Base-by-base conservation (phyloP, 352 stramenopile genomes). In the Phytophthora tentaculata region DNA sequence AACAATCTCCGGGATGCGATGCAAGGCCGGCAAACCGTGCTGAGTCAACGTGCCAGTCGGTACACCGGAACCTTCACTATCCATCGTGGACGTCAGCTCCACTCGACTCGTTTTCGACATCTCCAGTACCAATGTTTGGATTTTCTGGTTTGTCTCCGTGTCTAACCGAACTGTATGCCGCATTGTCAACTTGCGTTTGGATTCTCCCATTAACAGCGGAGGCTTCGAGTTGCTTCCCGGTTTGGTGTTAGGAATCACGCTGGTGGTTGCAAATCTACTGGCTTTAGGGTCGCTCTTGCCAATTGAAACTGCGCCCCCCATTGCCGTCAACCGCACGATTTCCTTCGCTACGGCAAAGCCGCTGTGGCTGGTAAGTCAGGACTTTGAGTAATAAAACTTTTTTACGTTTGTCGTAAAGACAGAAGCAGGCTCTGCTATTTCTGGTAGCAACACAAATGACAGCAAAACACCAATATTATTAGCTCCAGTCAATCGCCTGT, bases 61-160 rank as follows among this genome's bases (percentile, higher is more conserved):
- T 24, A 74, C 48, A 3, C 64, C 71, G 0, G 74, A 78, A 35
- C 69, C 73, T 55, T 89, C 81, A 9, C 64, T 69, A 20, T 77
- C 81, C 2, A 79, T 61, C 3, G 83, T 64, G 1, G 83, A 92
- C 54, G 83, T 92, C 49, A 92, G 79, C 55, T 92, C 81, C 22
- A 92, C 58, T 60, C 74, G 73, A 10, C 80, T 81, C 0, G 59
- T 83, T 12, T 67, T 69, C 14, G 67, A 77, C 80, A 90, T 89
- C 13, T 85, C 77, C 5, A 84, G 53, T 22, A 89, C 80, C 32
- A 92, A 71, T 20, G 64, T 59, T 56, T 79, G 67, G 22, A 79
- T 60, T 60, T 62, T 61, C 43, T 79, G 62, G n/a, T 56, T 61
- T 5, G 56, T 61, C 56, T 76, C 67, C 10, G 62, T 74, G 67